Conservation (phyloP, 495 filamentous ascomycete genomes). For the Aspergillus ostianus region DNA sequence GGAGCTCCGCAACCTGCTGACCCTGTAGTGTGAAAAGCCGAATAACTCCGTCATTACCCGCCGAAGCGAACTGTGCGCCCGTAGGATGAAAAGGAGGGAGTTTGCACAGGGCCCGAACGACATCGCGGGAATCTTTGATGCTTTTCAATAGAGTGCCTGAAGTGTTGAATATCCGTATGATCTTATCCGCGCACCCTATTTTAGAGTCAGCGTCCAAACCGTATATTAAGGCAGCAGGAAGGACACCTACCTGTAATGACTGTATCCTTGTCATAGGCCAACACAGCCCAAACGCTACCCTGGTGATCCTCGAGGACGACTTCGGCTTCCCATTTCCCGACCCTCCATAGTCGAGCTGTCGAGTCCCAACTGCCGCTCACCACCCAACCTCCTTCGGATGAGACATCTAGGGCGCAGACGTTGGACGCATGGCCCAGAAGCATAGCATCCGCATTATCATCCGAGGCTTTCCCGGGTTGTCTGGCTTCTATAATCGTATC, state of each 20-base stretch:
- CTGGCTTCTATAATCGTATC: conserved; percentile 92
- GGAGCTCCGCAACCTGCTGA: conserved; percentile 65
- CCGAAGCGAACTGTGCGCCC: conserved; percentile 84
- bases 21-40: conserved; percentile 81
- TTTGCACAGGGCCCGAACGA: conserved; percentile 82
- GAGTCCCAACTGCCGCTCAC: conserved; percentile 96
- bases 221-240: not conserved
- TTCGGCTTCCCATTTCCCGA: conserved; percentile 73
- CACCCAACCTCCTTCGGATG: conserved; percentile 64
- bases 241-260: conserved; percentile 71
- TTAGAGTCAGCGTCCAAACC: conserved; percentile 10
- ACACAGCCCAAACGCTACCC: conserved; percentile 84
- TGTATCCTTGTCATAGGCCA: conserved; percentile 75
- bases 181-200: conserved; percentile 76
- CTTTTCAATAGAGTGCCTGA: conserved; percentile 62
- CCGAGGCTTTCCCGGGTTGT: conserved; percentile 58
- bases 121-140: conserved; percentile 70
- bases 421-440: conserved; percentile 84
- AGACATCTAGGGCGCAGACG: conserved; percentile 81
- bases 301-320: conserved; percentile 72
- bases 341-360: conserved; percentile 73
- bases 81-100: conserved; percentile 73
- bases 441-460: conserved; percentile 79
- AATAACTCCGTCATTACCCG: conserved; percentile 84
- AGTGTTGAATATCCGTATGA: conserved; percentile 76